These are phyloP conservation scores for Aspergillus bridgeri DNA, from an alignment of 495 filamentous ascomycete species.

Conservation along the genomic window DNA sequence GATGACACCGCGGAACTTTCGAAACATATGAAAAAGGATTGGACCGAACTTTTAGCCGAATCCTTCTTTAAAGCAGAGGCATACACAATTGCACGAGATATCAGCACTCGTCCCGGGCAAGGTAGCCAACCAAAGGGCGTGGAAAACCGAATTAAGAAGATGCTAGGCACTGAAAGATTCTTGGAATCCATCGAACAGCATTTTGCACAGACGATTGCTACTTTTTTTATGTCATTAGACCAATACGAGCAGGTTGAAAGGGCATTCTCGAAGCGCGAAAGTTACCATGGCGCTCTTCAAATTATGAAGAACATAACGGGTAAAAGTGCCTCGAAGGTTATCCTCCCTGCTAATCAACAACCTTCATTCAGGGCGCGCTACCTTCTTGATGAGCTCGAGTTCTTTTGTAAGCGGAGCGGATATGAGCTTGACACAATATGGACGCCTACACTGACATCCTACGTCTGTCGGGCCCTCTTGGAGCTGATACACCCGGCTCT, in stretches of 20 bases:
- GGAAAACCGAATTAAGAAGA: slow-evolving; percentile 64
- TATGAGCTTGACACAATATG: slow-evolving; percentile 66
- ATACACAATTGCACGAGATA: slow-evolving; percentile 79
- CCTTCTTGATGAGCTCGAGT: slow-evolving; percentile 66
- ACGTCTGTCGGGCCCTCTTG: slow-evolving; percentile 72
- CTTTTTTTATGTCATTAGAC: slow-evolving; percentile 65
- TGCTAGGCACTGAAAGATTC: slow-evolving; percentile 65
- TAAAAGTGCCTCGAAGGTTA: slow-evolving; percentile 55
- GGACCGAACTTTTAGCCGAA: slow-evolving; percentile 54
- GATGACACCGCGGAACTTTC: slow-evolving; percentile 58
- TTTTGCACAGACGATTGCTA: slow-evolving; percentile 72
- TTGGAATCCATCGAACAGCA: slow-evolving; percentile 55
- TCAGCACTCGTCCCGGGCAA: slow-evolving; percentile 55
- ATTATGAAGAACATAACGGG: slow-evolving; percentile 64
- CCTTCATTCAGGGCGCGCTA: slow-evolving; percentile 80
- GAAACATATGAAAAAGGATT: slow-evolving; percentile 48
- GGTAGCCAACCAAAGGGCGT: slow-evolving; percentile 52
- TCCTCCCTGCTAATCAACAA: slow-evolving; percentile 71
- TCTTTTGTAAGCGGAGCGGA: slow-evolving; percentile 66
- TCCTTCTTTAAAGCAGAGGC: slow-evolving; percentile 79
- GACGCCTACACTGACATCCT: slow-evolving; percentile 70
- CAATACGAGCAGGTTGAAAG: slow-evolving; percentile 75
- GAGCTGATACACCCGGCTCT: slow-evolving; percentile 81
- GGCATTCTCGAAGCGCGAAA: slow-evolving; percentile 61
- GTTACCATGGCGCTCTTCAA: slow-evolving; percentile 54